A percentile compares a stretch with the other conserved stretches of the same genome.
Evolutionary conservation across 371 early-diverging fungal genomes (phyloP).

Genomic region (Conidiobolus incongruus): DNA sequence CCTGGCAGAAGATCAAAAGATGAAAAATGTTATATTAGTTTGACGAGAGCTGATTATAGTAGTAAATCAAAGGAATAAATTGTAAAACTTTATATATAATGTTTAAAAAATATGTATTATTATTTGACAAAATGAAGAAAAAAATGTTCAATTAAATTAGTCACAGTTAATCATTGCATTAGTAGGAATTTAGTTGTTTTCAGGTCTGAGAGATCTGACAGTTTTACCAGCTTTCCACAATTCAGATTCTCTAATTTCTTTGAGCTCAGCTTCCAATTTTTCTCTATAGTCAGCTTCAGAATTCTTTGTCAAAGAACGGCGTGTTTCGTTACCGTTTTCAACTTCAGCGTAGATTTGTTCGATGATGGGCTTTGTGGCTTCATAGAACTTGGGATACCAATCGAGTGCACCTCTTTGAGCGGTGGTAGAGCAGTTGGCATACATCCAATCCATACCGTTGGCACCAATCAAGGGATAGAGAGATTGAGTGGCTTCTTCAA

Average conservation of each 20-base stretch:
- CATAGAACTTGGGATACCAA: constrained; percentile 88
- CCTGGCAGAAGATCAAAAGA: no score
- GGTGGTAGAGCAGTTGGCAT: constrained; percentile 90
- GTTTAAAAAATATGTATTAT: no score
- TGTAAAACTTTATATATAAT: no score
- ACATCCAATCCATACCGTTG: constrained; percentile 95
- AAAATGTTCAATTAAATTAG: no score
- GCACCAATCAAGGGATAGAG: constrained; percentile 90
- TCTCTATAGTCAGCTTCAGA: constrained; percentile 77
- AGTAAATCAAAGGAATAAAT: no score
- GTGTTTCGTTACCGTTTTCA: constrained; percentile 73
- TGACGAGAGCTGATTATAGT: no score
- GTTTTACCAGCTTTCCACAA: constrained; percentile 77
- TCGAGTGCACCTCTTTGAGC: constrained; percentile 91
- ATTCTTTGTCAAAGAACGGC: constrained; percentile 73
- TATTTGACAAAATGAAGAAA: no score
- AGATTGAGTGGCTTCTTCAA: constrained; percentile 96
- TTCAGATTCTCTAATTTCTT: constrained; percentile 51
- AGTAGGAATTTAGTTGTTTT: constrained; percentile 42
- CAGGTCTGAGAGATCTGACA: constrained; percentile 71
- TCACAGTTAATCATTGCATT: no score
- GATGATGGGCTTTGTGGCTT: constrained; percentile 84
- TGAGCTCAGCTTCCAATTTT: constrained; percentile 71
- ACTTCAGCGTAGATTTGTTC: constrained; percentile 74
- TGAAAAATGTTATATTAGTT: no score